Evolutionary conservation across 2,329 filamentous ascomycete species (phyloP).

Genomic region (Aspergillus intermedius): DNA sequence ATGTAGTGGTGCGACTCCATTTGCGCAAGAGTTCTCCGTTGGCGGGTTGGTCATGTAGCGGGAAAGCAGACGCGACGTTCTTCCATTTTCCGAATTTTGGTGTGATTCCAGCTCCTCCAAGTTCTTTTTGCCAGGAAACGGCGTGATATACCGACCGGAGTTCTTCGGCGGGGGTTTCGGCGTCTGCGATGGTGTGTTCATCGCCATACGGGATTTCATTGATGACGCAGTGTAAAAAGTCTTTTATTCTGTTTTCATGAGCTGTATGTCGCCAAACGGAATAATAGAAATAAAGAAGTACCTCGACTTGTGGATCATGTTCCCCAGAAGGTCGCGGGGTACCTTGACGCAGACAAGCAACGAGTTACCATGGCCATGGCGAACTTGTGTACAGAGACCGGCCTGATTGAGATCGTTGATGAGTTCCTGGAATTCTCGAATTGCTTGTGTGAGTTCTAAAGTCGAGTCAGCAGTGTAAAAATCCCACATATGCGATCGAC

Average conservation of each 20-base stretch:
- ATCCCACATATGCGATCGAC: conserved; percentile 9
- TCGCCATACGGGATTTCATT: conserved; percentile 69
- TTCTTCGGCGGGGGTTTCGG: conserved; percentile 80
- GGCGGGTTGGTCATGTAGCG: conserved; percentile 68
- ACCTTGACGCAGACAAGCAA: conserved; percentile 79
- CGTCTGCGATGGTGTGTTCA: conserved; percentile 64
- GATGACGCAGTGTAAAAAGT: conserved; percentile 88
- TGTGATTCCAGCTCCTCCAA: conserved; percentile 73
- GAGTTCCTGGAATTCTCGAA: conserved; percentile 70
- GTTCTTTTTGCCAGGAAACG: conserved; percentile 64
- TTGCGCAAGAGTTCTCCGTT: conserved; percentile 70
- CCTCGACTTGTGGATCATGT: conserved; percentile 77
- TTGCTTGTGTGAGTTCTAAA: conserved; percentile 61
- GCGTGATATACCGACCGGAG: conserved; percentile 82
- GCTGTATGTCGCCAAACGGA: neutral
- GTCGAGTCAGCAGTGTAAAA: neutral
- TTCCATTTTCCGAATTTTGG: conserved; percentile 65
- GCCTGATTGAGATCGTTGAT: conserved; percentile 67
- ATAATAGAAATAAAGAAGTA: conserved; percentile 21
- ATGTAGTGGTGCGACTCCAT: conserved; percentile 61
- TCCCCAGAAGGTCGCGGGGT: conserved; percentile 66
- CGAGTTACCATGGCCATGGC: conserved; percentile 66
- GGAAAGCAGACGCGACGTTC: conserved; percentile 56
- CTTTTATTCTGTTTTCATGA: conserved; percentile 60
- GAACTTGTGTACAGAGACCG: conserved; percentile 82